phyloP scores from a whole-genome alignment of 139 green algal genomes.

The Chlamydomonas schloesseri region DNA sequence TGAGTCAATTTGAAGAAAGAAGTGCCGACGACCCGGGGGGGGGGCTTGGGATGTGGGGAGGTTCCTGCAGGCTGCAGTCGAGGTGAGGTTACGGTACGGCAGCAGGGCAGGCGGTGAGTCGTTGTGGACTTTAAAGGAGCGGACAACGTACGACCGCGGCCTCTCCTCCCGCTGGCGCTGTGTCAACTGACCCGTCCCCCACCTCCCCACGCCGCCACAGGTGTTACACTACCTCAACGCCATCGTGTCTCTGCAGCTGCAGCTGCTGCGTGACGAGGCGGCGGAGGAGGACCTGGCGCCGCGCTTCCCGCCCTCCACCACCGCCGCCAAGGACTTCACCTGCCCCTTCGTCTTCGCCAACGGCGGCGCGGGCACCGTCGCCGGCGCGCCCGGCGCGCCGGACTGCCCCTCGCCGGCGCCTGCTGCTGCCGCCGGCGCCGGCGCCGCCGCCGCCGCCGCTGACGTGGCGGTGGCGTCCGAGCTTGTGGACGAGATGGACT shows the following conservation, averaged over 20 bases:
- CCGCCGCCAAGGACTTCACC: slow-evolving; percentile 42
- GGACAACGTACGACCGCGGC: no score
- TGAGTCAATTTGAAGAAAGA: no score
- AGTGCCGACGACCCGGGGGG: neutral
- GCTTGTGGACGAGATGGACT: neutral
- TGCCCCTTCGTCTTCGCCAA: slow-evolving; percentile 32
- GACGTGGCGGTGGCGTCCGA: neutral
- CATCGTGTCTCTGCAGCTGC: slow-evolving; percentile 40
- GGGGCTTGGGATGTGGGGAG: no score
- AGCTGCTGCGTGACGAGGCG: slow-evolving; percentile 51
- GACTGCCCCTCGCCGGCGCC: neutral
- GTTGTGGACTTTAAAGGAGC: no score
- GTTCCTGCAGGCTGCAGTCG: no score
- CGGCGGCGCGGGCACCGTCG: neutral
- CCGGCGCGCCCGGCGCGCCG: neutral
- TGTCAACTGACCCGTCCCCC: no score
- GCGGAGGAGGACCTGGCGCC: slow-evolving; percentile 3
- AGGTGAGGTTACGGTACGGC: no score
- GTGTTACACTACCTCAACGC: slow-evolving; percentile 63
- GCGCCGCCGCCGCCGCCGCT: neutral
- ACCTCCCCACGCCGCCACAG: slow-evolving; percentile 10
- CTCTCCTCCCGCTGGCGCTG: no score
- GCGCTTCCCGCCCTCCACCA: slow-evolving; percentile 5
- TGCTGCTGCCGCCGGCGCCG: neutral
- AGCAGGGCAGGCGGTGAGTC: no score